Evolutionary conservation across 257 asterid genomes (phyloP), one percentile per base, ranked within the genome.

Genomic region (Leonotis leonurus): DNA sequence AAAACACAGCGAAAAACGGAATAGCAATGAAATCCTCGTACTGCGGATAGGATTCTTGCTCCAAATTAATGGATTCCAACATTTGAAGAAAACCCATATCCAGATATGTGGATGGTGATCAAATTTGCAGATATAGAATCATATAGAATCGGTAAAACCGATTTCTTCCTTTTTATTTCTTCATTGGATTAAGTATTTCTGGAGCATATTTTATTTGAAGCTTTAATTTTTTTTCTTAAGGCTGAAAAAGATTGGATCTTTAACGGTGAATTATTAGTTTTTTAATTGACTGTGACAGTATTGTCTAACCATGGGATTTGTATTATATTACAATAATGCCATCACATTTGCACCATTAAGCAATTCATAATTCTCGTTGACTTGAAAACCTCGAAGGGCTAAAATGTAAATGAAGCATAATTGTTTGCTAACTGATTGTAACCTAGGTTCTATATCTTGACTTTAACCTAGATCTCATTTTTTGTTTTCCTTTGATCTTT

Each of bases 41-140:
- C 57, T 80, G 71, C 25, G 99, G 85, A 70, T 77, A 72, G 25
- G 96, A 89, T 89, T 93, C 99, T 25, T 77, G 78, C 73, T 87
- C 85, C 96, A 87, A 93, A 62, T 89, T 80, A 35, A 80, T 29
- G 50, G 70, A 64, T 52, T 69, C 68, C 76, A 78, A 41, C 59
- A 71, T 70, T 68, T 86, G 80, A 18, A 56, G 8, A 56, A 84
- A 18, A 41, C 82, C 86, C 99, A 92, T 86, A 56, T 67, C 57
- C 67, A 48, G 55, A 17, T 66, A 59, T 3, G 8, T 12, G 44
- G 13, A 58, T 43, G 14, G 53, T 20, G 18, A 33, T 37, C 63
- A 12, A 24, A 51, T 45, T 35, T 46, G 59, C 51, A 30, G 41
- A 49, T 45, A 25, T 14, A 12, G 74, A 62, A 68, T 73, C 71